Base-by-base conservation (phyloP, 164 flowering plant genomes). In the Stephania cephalantha region DNA sequence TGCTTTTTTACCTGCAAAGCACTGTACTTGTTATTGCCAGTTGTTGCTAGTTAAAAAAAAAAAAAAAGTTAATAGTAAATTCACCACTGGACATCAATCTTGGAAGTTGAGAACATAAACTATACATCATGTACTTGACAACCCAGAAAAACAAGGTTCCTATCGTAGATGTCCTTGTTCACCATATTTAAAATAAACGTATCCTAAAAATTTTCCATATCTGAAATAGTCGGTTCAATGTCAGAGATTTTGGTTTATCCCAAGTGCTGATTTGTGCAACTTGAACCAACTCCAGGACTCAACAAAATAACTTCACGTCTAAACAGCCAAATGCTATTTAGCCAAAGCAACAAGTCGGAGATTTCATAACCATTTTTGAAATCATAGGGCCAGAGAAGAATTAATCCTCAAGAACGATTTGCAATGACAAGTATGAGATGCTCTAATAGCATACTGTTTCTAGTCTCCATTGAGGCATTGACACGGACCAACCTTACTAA, bases 1-100 rank as follows among this genome's bases (percentile, higher is more conserved):
- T 90, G 97, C 80, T 79, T 85, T 71, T 70, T 83, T 8, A 96
- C 82, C 99, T 96, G 92, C n/a, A 31, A 64, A 17, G 17, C 42
- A 42, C 4, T 17, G 18, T 18, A 50, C 55, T 15, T 10, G 9
- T 20, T 22, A 15, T 12, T 71, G 48, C 17, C 42, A 12, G 70
- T 44, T 44, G 44, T 42, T 12, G 52, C 17, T 15, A 50, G 15
- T 50, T 25, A 25, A 25, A 25, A 25, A 25, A 25, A 25, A 25
- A 25, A 0, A 25, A 25, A 25, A 25, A 25, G 0, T 25, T 12
- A 50, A 15, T 15, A 50, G 15, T 50, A 50, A 50, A 50, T 50
- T 50, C 55, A 50, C 15, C 55, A 50, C 55, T 50, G 4, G 55
- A 8, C 15, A 9, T 9, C 55, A 50, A 50, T 48, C 8, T 12